phyloP scores from a whole-genome alignment of 2,329 filamentous ascomycete genomes.

The Phialophora macrospora region DNA sequence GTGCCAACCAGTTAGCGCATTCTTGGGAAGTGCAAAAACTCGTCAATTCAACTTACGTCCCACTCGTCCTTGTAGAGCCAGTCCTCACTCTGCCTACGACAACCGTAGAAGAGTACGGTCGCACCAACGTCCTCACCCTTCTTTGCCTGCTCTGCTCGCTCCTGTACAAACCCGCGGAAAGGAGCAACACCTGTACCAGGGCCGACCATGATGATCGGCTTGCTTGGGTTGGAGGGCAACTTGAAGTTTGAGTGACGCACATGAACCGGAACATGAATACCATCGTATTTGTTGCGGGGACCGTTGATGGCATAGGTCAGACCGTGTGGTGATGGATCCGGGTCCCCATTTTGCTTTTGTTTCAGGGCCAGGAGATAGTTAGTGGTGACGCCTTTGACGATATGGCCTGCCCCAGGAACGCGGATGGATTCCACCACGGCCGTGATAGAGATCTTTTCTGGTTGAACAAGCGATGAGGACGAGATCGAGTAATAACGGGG shows the following conservation, averaged over 20 bases:
- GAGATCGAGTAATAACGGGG: constrained; percentile 99
- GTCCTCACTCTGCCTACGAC: constrained; percentile 84
- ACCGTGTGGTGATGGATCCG: constrained; percentile 79
- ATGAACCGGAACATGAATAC: constrained; percentile 91
- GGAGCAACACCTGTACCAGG: constrained; percentile 96
- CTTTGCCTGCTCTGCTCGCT: constrained; percentile 81
- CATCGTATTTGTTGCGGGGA: constrained; percentile 95
- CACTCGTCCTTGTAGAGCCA: constrained; percentile 92
- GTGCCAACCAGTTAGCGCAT: constrained; percentile 34
- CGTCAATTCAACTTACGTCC: constrained; percentile 67
- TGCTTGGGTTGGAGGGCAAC: constrained; percentile 89
- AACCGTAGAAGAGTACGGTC: constrained; percentile 93
- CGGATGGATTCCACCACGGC: constrained; percentile 86
- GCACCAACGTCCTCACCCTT: constrained; percentile 82
- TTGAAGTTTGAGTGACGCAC: constrained; percentile 99
- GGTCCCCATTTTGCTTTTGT: constrained; percentile 92
- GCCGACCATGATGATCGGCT: constrained; percentile 94
- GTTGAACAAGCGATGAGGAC: constrained; percentile 91
- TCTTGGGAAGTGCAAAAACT: constrained; percentile 13
- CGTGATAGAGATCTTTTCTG: constrained; percentile 92
- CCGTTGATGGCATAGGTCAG: constrained; percentile 85
- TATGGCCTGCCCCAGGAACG: constrained; percentile 73
- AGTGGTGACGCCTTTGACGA: constrained; percentile 93
- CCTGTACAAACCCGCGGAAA: constrained; percentile 93
- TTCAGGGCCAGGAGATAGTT: constrained; percentile 96